Base-by-base conservation (phyloP, 2,329 filamentous ascomycete species). In the Alternaria viburni region DNA sequence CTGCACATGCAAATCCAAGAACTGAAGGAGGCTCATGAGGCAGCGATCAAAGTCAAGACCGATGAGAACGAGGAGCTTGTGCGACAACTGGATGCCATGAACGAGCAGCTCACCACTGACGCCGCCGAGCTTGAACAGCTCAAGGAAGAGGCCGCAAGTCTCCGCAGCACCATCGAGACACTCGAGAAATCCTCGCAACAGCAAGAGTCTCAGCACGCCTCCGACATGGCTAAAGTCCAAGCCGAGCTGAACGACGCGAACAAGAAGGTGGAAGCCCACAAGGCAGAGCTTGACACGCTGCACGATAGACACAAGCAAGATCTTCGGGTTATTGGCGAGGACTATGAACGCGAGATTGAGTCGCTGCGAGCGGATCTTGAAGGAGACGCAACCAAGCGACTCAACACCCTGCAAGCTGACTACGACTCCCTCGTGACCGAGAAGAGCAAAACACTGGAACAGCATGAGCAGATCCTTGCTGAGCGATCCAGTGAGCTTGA, bases 361-460 rank as follows among this genome's bases (percentile, higher is more conserved):
- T 77, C 77, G 3, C 65, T 79, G 5, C 73, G 76, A 11, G 76
- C 76, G 1, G 75, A 79, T 52, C 69, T 80, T 5, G 76, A 80
- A 51, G 75, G 75, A 7, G 77, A 79, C 47, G 77, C 77, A 5
- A 79, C 77, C 58, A 74, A 74, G 19, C 74, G 71, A 6, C 62
- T 79, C 9, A 69, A 76, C 13, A 68, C 74, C 50, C 62, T 79
- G 4, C 76, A 79, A 41, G 61, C 73, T n/a, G 69, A 76, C 25
- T 75, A 74, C 50, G 76, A 79, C 50, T 55, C 65, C 3, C 67
- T 78, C n/a, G 66, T 74, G 5, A 68, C 66, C 6, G 76, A 78
- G 47, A 79, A 77, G 61, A 74, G 73, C 23, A 62, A 59, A 7
- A 54, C 63, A 0, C 50, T 70, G 3, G 70, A 74, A 52, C 61